Evolutionary conservation across 2,329 filamentous ascomycete genomes (phyloP).

Genomic region (Aspergillus ochraceoroseus): DNA sequence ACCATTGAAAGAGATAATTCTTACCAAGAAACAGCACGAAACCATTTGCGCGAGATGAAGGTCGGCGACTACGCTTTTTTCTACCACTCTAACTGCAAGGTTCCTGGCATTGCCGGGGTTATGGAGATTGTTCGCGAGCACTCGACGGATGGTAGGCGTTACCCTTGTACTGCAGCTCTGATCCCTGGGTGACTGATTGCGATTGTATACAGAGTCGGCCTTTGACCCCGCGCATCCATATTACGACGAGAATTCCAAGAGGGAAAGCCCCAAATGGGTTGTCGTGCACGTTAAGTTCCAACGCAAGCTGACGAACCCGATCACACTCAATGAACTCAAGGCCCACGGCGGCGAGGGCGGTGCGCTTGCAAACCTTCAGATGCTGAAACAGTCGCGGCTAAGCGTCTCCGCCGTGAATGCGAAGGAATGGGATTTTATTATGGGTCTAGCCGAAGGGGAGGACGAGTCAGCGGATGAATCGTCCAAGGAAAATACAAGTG

Average conservation of each 20-base stretch:
- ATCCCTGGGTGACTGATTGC: no score
- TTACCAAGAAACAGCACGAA: constrained; percentile 56
- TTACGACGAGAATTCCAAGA: constrained; percentile 71
- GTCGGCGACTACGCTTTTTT: constrained; percentile 91
- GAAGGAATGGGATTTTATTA: constrained; percentile 48
- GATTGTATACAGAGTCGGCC: constrained; percentile 53
- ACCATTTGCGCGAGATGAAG: constrained; percentile 88
- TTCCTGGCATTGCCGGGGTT: constrained; percentile 77
- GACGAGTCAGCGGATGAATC: constrained; percentile 17
- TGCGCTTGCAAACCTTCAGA: constrained; percentile 69
- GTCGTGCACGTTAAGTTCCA: constrained; percentile 85
- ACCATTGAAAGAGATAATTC: constrained; percentile 3
- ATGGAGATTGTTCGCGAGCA: constrained; percentile 88
- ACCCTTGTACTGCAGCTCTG: no score
- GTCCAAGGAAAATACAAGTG: constrained; percentile 5
- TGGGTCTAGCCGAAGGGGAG: constrained; percentile 39
- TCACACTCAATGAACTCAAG: constrained; percentile 68
- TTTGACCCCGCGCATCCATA: constrained; percentile 71
- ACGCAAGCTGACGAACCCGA: constrained; percentile 68
- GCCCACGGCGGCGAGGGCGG: constrained; percentile 54
- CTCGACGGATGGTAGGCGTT: constrained; percentile 69
- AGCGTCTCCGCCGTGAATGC: constrained; percentile 61
- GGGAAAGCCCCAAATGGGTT: constrained; percentile 72
- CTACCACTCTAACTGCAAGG: constrained; percentile 91
- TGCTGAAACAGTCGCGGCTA: constrained; percentile 73